Base-by-base conservation (phyloP, 75 land plant genomes). In the Picea glauca region DNA sequence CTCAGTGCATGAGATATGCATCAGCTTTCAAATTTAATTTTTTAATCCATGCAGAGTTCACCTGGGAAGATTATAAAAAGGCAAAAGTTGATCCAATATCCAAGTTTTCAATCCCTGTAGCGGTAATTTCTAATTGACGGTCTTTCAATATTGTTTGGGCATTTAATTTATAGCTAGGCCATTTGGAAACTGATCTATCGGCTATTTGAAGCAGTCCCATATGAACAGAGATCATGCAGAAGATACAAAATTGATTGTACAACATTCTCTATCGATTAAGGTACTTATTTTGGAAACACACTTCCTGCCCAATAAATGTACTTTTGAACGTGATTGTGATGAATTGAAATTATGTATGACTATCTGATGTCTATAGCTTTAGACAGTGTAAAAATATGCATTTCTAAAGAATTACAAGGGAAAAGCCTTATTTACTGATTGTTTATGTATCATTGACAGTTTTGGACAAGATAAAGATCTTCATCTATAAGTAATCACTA, bases 211-310 rank as follows among this genome's bases (percentile, higher is more conserved):
- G 81, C 91, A 94, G 99, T 85, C 88, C 33, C 99, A 96, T 83
- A 96, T 96, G 99, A 96, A 96, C 74, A 90, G 77, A 67, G 99
- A 94, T 87, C 99, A 96, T 87, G 91, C 84, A 58, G 98, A 92
- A 30, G 93, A 97, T 73, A 97, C 98, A 50, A 87, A 86, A 79
- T 35, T 76, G 35, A 97, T 97, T 67, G 99, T 94, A 60, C 92
- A 93, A 58, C 79, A 88, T 74, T 82, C 85, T 17, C 83, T 89
- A 70, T 85, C 86, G 46, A 76, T 91, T 70, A 85, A 78, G 79
- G 21, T 62, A 31, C 21, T 14, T 77, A 67, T 35, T 62, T 77
- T 62, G 40, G 20, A 62, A 38, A 62, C 15, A 4, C 14, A 40
- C 56, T 70, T 31, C 35, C 20, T 32, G 21, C 76, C 1, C 35